A percentile compares a stretch with the other conserved stretches of the same genome.
phyloP scores from a whole-genome alignment of 108 stramenopile genomes.

The Epithemia pelagica region DNA sequence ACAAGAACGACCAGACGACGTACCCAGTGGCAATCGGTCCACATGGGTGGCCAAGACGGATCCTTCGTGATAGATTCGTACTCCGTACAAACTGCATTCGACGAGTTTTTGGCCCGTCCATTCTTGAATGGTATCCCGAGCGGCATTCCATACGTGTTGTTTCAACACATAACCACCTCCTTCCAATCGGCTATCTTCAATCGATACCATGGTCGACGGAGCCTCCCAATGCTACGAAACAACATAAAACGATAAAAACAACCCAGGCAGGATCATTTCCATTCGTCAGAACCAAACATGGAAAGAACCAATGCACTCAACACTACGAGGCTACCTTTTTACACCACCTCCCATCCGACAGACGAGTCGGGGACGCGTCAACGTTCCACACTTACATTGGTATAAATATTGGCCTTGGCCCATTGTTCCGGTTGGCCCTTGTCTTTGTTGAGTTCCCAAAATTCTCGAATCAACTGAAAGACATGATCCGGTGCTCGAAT shows the following conservation, averaged over 20 bases:
- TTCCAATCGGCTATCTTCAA: conserved; percentile 26
- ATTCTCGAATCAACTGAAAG: conserved; percentile 36
- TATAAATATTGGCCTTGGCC: conserved; percentile 49
- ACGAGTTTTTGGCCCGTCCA: conserved; percentile 63
- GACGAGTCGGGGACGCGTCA: too few species aligned
- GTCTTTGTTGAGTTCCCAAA: conserved; percentile 52
- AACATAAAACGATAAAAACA: background rate
- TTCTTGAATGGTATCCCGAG: conserved; percentile 53
- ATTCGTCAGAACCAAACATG: too few species aligned
- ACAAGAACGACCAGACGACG: conserved; percentile 29
- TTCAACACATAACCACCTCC: conserved; percentile 42
- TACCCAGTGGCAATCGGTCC: conserved; percentile 60
- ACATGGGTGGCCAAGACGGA: conserved; percentile 83
- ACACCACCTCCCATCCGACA: too few species aligned
- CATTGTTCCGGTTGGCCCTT: conserved; percentile 34
- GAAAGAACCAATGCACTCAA: background rate
- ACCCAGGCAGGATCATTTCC: too few species aligned
- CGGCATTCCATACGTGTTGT: conserved; percentile 45
- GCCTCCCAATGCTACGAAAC: conserved; percentile 44
- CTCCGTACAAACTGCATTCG: conserved; percentile 75
- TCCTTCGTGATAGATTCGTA: conserved; percentile 82
- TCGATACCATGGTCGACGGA: conserved; percentile 30
- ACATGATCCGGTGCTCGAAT: conserved; percentile 43
- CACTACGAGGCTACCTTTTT: background rate
- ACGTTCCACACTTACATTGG: conserved; percentile 32